Evolutionary conservation across 1,284 basidiomycete genomes (phyloP), one percentile per base, ranked within the genome.

Genomic region (Sphagnurus paluster): DNA sequence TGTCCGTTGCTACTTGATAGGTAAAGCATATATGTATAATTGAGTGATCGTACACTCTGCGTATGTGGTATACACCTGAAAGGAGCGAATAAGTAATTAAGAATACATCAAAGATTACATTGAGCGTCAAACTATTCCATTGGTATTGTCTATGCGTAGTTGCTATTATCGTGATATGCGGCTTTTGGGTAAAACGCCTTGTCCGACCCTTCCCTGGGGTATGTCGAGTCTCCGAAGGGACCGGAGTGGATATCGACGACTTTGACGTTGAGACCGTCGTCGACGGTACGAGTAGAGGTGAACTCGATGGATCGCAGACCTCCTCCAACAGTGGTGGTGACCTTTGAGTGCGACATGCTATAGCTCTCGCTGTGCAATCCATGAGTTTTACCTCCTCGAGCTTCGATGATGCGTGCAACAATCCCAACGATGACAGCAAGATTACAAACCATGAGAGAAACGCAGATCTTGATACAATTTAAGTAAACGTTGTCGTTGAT

Each of bases 361-460:
- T 30, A 25, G 13, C 44, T 46, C 14, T 33, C 29, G 5, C 13
- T 26, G 28, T 16, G n/a, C 16, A 39, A 34, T 34, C 36, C 29
- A 20, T 45, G 23, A 13, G 37, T 14, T 38, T 38, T 38, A 14
- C 38, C 38, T 11, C 25, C 23, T 20, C 32, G 29, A 3, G 37
- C 26, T 20, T 46, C 44, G 28, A 46, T 23, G 3, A 46, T 8
- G 20, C 44, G 37, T 10, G 44, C 37, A 9, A 6, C 37, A n/a
- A 46, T n/a, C 23, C 44, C 44, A 2, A 39, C 37, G 3, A 46
- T 6, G 14, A 46, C 44, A 20, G 44, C 44, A 5, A 46, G 32
- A 19, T 46, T 46, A 30, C 44, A 46, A n/a, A 46, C 38, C 14
- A 46, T 29, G 30, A 46, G 44, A 11, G 44, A 46, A 11, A 46